Conservation (phyloP, 1,284 basidiomycete species). For the Cystobasidium sp. region DNA sequence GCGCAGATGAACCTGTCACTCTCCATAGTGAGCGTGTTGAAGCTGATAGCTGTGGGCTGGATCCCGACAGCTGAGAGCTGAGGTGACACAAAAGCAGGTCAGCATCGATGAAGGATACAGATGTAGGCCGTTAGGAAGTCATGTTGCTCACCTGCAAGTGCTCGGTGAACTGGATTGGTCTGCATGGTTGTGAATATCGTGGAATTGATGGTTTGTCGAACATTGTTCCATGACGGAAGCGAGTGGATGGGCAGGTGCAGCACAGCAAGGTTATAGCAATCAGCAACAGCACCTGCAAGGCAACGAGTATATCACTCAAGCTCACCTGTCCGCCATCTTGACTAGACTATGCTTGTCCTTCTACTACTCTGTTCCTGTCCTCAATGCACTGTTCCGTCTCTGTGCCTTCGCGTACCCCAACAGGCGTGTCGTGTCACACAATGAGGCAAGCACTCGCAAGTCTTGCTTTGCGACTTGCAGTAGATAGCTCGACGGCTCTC, state of each 20-base stretch:
- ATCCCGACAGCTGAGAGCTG: constrained; percentile 96
- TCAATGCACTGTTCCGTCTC: constrained; percentile 8
- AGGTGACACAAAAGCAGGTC: constrained; percentile 8
- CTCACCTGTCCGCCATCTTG: constrained; percentile 43
- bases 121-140: not conserved
- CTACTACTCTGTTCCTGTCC: constrained; percentile 12
- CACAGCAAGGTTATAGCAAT: not conserved
- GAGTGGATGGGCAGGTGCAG: not conserved
- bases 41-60: constrained; percentile 94
- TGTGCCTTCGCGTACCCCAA: constrained; percentile 13
- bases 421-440: constrained; percentile 1
- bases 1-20: constrained; percentile 93
- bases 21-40: constrained; percentile 94
- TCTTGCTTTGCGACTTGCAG: not conserved
- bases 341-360: constrained; percentile 12
- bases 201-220: constrained; percentile 6
- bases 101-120: not conserved
- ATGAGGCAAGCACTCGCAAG: not conserved
- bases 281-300: not conserved
- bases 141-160: constrained; percentile 39
- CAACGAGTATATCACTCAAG: not conserved
- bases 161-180: constrained; percentile 46
- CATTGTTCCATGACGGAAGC: constrained; percentile 9
- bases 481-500: not conserved
- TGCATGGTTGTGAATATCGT: not conserved